Evolutionary conservation across 106 monocot species (phyloP).

Genomic region (Dioscorea zingiberensis): DNA sequence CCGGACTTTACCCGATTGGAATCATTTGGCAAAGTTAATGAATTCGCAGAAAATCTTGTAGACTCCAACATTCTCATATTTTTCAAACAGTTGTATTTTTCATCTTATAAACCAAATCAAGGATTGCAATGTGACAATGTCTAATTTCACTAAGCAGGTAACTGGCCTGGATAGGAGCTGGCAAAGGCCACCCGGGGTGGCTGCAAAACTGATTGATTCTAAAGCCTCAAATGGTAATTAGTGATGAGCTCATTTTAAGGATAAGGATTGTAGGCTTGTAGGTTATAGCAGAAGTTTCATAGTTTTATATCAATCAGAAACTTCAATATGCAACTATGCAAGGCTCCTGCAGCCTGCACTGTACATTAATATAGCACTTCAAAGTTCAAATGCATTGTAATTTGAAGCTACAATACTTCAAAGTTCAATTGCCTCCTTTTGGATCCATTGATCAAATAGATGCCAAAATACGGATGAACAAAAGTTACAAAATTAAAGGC

Average conservation of each 20-base stretch:
- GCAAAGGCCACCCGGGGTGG: slow-evolving; percentile 74
- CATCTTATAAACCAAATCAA: neutral
- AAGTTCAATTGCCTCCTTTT: too few species aligned
- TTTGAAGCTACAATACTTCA: too few species aligned
- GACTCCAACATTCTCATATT: neutral
- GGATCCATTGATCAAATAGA: too few species aligned
- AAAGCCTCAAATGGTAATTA: slow-evolving; percentile 58
- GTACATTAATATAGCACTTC: too few species aligned
- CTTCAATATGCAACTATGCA: neutral
- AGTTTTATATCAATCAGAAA: neutral
- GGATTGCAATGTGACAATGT: neutral
- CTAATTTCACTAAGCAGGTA: slow-evolving; percentile 41
- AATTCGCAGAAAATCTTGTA: slow-evolving; percentile 89
- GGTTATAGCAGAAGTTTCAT: neutral
- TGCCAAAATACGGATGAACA: too few species aligned
- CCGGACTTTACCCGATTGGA: slow-evolving; percentile 82
- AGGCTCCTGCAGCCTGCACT: slow-evolving; percentile 27
- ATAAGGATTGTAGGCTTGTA: too few species aligned
- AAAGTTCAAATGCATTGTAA: too few species aligned
- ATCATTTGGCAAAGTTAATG: slow-evolving; percentile 82
- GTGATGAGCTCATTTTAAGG: neutral
- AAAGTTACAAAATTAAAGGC: too few species aligned
- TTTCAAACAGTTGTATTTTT: neutral
- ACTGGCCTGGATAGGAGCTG: slow-evolving; percentile 90
- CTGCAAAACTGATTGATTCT: slow-evolving; percentile 76